Evolutionary conservation across 345 rosid species (phyloP).

Genomic region (Corymbia maculata): DNA sequence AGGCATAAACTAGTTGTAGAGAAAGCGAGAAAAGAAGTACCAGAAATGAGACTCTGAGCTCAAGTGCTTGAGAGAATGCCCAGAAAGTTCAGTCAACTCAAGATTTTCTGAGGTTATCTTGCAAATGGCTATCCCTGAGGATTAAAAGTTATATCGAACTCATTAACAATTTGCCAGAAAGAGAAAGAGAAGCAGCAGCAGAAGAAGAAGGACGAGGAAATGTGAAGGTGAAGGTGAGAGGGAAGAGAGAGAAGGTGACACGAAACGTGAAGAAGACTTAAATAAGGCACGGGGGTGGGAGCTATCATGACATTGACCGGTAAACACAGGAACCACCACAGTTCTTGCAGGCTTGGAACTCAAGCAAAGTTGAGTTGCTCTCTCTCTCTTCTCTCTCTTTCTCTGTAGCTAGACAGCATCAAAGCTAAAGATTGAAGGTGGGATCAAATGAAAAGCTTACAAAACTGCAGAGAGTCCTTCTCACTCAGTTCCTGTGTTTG

Average conservation of each 20-base stretch:
- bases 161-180: neutral
- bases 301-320: constrained; percentile 3
- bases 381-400: neutral
- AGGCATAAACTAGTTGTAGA: neutral
- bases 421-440: neutral
- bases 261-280: neutral
- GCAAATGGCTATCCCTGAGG: neutral
- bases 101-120: neutral
- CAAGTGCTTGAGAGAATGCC: neutral
- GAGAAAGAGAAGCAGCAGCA: neutral
- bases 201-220: neutral
- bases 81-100: neutral
- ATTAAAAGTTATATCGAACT: neutral
- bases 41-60: neutral
- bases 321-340: neutral
- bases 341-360: constrained; percentile 10
- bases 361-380: constrained; percentile 1
- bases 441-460: neutral
- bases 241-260: neutral
- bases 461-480: neutral
- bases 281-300: neutral
- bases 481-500: neutral
- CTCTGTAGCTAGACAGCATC: neutral
- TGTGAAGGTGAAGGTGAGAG: neutral
- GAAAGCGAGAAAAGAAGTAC: neutral